Evolutionary conservation across 495 filamentous ascomycete species (phyloP).

Genomic region (Aspergillus steynii): DNA sequence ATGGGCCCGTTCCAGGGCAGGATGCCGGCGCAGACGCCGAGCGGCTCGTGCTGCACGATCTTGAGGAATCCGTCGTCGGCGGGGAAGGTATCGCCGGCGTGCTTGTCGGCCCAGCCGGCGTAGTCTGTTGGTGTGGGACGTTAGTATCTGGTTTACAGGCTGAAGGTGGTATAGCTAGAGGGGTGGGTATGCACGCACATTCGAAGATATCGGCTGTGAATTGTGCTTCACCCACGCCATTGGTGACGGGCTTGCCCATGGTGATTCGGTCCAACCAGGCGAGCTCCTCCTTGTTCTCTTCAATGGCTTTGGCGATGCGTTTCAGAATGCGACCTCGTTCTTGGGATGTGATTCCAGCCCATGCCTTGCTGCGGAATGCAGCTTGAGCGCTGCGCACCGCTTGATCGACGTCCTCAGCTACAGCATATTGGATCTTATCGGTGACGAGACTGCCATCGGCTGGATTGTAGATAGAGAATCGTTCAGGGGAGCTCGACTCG

Average conservation of each 20-base stretch:
- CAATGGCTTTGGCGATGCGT: background rate
- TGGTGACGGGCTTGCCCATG: slow-evolving; percentile 3
- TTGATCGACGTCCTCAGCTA: background rate
- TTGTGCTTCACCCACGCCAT: background rate
- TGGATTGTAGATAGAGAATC: slow-evolving; percentile 1
- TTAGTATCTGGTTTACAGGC: too few relatives aligned
- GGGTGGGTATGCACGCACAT: background rate
- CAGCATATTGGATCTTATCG: slow-evolving; percentile 6
- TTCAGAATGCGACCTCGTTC: slow-evolving; percentile 1
- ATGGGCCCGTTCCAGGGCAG: slow-evolving; percentile 49
- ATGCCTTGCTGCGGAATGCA: background rate
- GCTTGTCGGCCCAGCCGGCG: slow-evolving; percentile 50
- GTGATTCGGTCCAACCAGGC: slow-evolving; percentile 5
- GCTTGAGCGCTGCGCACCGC: background rate
- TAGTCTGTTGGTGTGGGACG: slow-evolving; percentile 17
- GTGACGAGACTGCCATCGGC: slow-evolving; percentile 3
- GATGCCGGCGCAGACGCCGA: slow-evolving; percentile 61
- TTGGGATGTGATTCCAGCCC: background rate
- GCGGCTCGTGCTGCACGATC: slow-evolving; percentile 41
- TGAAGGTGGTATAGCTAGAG: too few relatives aligned
- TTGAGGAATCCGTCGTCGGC: slow-evolving; percentile 47
- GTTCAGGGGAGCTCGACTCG: background rate
- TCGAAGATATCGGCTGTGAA: slow-evolving; percentile 1
- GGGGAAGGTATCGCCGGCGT: slow-evolving; percentile 42
- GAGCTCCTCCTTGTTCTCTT: background rate